Evolutionary conservation across 345 rosid genomes (phyloP).

Genomic region (Gossypium thurberi): DNA sequence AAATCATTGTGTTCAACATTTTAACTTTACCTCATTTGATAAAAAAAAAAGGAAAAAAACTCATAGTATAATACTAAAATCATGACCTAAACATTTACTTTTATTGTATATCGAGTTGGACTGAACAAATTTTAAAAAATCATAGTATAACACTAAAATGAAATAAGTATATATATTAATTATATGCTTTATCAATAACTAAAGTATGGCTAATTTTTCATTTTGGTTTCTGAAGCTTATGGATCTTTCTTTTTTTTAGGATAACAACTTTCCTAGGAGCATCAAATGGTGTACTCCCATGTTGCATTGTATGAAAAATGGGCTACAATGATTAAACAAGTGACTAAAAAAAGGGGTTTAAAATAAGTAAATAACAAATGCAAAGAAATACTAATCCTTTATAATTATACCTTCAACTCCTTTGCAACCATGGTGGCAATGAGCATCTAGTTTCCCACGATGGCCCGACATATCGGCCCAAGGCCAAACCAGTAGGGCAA

Average conservation of each 20-base stretch:
- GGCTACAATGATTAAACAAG: not conserved
- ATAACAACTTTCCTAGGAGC: not conserved
- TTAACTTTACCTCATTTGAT: too few species aligned
- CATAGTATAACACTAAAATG: too few species aligned
- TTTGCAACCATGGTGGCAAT: slow-evolving; percentile 12
- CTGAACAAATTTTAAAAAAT: too few species aligned
- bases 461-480: slow-evolving; percentile 17
- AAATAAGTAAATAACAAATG: slow-evolving; percentile 1
- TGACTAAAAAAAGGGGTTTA: not conserved
- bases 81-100: too few species aligned
- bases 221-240: not conserved
- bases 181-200: not conserved
- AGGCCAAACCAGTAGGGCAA: slow-evolving; percentile 18
- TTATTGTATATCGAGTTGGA: too few species aligned
- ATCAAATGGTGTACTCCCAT: not conserved
- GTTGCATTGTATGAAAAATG: slow-evolving; percentile 9
- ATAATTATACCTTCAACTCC: not conserved
- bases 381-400: not conserved
- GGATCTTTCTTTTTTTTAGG: not conserved
- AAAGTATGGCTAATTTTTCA: not conserved
- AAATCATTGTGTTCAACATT: too few species aligned
- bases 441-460: slow-evolving; percentile 8
- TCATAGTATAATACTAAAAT: too few species aligned
- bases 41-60: too few species aligned
- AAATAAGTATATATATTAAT: too few species aligned